phyloP scores from a whole-genome alignment of 129 eudicot species.

The Flaveria trinervia region DNA sequence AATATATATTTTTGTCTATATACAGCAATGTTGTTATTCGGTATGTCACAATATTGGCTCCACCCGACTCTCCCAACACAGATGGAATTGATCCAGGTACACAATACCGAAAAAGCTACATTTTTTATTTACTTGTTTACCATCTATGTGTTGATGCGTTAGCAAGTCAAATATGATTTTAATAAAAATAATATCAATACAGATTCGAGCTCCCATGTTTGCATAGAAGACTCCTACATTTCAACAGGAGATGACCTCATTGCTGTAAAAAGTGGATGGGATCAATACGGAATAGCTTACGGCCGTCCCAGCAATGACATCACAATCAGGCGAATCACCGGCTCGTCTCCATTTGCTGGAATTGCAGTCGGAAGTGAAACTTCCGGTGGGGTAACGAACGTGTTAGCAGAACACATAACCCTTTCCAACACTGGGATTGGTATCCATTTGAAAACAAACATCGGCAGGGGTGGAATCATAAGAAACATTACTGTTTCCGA shows the following conservation, averaged over 20 bases:
- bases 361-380: conserved; percentile 94
- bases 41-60: conserved; percentile 87
- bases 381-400: conserved; percentile 73
- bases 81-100: conserved; percentile 99
- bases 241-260: conserved; percentile 94
- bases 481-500: conserved; percentile 71
- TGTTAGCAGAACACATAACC: conserved; percentile 75
- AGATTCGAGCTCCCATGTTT: conserved; percentile 96
- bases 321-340: conserved; percentile 79
- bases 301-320: conserved; percentile 72
- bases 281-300: conserved; percentile 79
- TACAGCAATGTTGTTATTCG: conserved; percentile 86
- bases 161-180: not conserved
- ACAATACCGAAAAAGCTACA: not conserved
- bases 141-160: conserved; percentile 12
- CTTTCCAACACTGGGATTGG: conserved; percentile 78
- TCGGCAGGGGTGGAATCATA: conserved; percentile 80
- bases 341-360: conserved; percentile 90
- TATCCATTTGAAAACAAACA: conserved; percentile 83
- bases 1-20: not conserved
- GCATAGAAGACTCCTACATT: conserved; percentile 95
- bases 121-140: not conserved
- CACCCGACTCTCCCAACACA: conserved; percentile 86
- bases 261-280: conserved; percentile 98
- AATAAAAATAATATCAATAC: conserved; percentile 4